Conservation (phyloP, 495 filamentous ascomycete species). For the Neurospora intermedia region DNA sequence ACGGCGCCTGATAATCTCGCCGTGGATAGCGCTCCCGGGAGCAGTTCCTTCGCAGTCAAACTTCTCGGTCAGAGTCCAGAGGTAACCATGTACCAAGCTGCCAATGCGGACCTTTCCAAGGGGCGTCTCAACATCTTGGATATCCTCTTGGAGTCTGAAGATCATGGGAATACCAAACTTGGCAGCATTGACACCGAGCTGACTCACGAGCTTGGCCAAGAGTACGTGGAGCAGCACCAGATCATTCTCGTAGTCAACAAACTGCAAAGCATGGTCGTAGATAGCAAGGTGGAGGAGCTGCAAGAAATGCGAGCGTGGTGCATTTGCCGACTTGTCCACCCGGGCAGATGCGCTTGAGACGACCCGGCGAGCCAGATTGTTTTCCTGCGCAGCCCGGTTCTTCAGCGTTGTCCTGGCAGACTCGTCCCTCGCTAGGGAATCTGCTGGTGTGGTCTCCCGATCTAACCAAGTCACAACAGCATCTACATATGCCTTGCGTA, state of each 20-base stretch:
- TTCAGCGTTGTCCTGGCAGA: conserved; percentile 27
- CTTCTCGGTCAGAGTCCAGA: conserved; percentile 64
- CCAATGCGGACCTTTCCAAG: conserved; percentile 63
- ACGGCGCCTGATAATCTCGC: conserved; percentile 63
- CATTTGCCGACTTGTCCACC: conserved; percentile 44
- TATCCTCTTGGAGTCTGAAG: conserved; percentile 74
- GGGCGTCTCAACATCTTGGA: conserved; percentile 51
- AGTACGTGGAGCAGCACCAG: conserved; percentile 66
- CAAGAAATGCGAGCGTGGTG: conserved; percentile 57
- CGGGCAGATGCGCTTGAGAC: conserved; percentile 57
- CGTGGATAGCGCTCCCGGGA: conserved; percentile 57
- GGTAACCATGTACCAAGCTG: conserved; percentile 77
- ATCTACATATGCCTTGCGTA: conserved; percentile 74
- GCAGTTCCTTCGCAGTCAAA: conserved; percentile 63
- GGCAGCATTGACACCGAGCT: conserved; percentile 76
- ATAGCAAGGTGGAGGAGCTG: conserved; percentile 77
- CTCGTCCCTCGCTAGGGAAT: conserved; percentile 51
- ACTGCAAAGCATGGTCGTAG: conserved; percentile 73
- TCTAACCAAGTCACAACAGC: conserved; percentile 73
- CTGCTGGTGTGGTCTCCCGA: conserved; percentile 60
- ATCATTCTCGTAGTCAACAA: conserved; percentile 56
- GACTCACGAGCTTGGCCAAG: conserved; percentile 57
- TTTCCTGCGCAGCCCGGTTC: conserved; percentile 21
- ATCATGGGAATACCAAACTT: conserved; percentile 78
- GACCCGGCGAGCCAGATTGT: conserved; percentile 45